Evolutionary conservation across 768 basidiomycete species (phyloP).

Genomic region (Butyriboletus loyo): DNA sequence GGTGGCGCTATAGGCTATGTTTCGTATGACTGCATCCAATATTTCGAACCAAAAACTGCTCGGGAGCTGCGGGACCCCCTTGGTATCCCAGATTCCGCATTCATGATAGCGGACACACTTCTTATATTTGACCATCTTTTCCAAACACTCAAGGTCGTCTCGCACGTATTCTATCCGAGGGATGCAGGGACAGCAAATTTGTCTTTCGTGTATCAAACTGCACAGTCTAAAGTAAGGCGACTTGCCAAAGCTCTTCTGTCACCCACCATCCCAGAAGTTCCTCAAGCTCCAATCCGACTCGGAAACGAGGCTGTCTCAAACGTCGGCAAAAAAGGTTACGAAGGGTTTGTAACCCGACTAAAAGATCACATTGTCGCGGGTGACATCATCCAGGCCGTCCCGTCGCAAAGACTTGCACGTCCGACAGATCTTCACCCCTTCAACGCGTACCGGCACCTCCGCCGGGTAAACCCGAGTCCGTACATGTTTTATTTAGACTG

Average conservation of each 20-base stretch:
- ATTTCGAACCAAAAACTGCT: constrained; percentile 94
- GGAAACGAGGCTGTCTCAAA: constrained; percentile 78
- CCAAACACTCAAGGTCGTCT: constrained; percentile 93
- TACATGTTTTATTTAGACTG: constrained; percentile 99
- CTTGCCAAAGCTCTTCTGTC: constrained; percentile 69
- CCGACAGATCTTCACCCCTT: constrained; percentile 92
- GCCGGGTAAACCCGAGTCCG: constrained; percentile 94
- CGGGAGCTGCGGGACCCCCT: constrained; percentile 72
- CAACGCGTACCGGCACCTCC: constrained; percentile 92
- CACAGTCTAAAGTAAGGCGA: constrained; percentile 75
- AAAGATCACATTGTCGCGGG: constrained; percentile 95
- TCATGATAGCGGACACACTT: constrained; percentile 96
- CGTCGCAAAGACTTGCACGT: constrained; percentile 85
- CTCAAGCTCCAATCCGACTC: constrained; percentile 59
- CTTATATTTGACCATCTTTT: constrained; percentile 96
- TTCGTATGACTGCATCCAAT: constrained; percentile 91
- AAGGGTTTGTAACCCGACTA: constrained; percentile 83
- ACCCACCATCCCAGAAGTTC: constrained; percentile 56
- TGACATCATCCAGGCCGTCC: constrained; percentile 98
- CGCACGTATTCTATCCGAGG: constrained; percentile 87
- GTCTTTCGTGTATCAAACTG: constrained; percentile 84
- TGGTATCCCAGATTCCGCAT: constrained; percentile 90
- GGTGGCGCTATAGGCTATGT: constrained; percentile 98
- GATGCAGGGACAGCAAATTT: constrained; percentile 65
- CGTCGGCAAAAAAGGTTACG: constrained; percentile 91